These are phyloP conservation scores for Rosellinia necatrix DNA, from an alignment of 2,329 filamentous ascomycete species.

Conservation along the genomic window DNA sequence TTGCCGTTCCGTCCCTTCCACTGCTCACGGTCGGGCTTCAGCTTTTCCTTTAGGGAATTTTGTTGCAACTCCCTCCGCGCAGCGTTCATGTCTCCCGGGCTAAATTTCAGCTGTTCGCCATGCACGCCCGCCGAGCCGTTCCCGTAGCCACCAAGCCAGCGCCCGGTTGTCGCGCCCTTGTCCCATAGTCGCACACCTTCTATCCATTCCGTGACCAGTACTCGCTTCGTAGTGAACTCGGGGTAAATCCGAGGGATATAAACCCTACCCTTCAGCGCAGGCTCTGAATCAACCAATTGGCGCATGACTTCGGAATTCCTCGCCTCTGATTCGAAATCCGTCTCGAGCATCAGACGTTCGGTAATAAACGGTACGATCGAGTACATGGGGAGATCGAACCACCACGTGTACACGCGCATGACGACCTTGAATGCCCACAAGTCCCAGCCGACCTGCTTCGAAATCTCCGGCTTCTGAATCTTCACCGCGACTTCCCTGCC, in stretches of 20 bases:
- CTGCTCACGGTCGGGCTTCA: conserved; percentile 80
- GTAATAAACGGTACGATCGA: conserved; percentile 89
- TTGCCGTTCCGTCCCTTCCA: conserved; percentile 75
- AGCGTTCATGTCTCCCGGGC: conserved; percentile 51
- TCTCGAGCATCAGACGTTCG: conserved; percentile 89
- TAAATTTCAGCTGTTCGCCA: conserved; percentile 62
- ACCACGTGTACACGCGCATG: conserved; percentile 78
- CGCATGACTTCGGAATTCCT: conserved; percentile 87
- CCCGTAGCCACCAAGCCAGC: conserved; percentile 79
- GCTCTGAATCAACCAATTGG: conserved; percentile 73
- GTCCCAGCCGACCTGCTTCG: conserved; percentile 89
- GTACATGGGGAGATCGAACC: conserved; percentile 93
- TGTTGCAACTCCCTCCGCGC: conserved; percentile 53
- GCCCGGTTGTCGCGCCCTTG: conserved; percentile 75
- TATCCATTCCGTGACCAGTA: conserved; percentile 97
- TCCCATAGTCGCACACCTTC: conserved; percentile 94
- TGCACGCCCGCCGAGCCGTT: conserved; percentile 78
- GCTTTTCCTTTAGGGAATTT: conserved; percentile 58
- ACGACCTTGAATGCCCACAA: conserved; percentile 93
- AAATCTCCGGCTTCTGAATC: conserved; percentile 94
- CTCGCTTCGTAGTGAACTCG: conserved; percentile 78
- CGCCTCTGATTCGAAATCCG: conserved; percentile 92
- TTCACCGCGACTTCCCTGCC: conserved; percentile 94
- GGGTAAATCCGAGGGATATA: conserved; percentile 87
- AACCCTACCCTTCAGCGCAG: conserved; percentile 75